Conservation (phyloP, 306 rosid species). For the Astragalus membranaceus region DNA sequence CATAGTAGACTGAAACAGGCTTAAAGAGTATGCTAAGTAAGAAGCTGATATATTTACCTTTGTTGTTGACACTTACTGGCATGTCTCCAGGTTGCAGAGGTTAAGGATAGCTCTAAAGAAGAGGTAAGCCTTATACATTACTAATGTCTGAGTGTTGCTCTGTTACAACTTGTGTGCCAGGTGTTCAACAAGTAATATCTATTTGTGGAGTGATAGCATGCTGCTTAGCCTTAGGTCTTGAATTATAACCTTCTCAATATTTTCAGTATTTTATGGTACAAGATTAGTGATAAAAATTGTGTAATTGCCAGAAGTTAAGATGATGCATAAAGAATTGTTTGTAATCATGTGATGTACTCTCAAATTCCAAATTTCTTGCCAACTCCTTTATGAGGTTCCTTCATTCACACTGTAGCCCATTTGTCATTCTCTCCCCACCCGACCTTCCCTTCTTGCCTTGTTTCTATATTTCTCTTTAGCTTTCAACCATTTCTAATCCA, state of each 20-base stretch:
- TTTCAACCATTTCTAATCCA: not conserved
- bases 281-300: not conserved
- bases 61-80: conserved; percentile 15
- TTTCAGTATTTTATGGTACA: not conserved
- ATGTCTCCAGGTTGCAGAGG: conserved; percentile 44
- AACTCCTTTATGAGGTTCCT: not conserved
- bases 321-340: not conserved
- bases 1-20: not conserved
- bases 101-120: conserved; percentile 10
- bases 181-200: conserved; percentile 3
- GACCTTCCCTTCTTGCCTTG: not conserved
- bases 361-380: not conserved
- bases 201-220: not conserved
- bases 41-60: not conserved
- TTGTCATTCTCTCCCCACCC: not conserved
- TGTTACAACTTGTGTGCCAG: not conserved
- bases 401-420: not conserved
- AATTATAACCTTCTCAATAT: not conserved
- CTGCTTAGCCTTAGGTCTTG: not conserved
- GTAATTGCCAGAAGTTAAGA: not conserved
- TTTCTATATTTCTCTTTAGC: not conserved
- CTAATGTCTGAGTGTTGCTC: not conserved
- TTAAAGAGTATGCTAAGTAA: not conserved
- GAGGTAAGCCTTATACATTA: conserved; percentile 31
- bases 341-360: not conserved